A percentile compares a stretch with the other conserved stretches of the same genome.
These are phyloP conservation scores for Bullera alba DNA, from an alignment of 768 basidiomycete genomes.

Conservation along the genomic window DNA sequence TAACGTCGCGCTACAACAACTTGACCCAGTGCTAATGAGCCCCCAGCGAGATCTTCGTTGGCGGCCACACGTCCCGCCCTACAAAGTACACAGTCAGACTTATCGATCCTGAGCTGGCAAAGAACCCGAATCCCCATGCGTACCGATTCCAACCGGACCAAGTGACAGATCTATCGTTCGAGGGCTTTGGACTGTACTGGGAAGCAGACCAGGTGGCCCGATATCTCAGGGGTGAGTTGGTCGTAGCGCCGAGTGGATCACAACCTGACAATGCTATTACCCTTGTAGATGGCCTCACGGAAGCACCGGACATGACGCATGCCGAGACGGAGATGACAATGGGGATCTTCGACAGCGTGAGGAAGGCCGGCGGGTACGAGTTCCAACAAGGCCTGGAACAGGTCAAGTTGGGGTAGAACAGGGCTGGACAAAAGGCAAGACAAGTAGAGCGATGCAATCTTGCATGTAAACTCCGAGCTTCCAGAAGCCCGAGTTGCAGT, in stretches of 20 bases:
- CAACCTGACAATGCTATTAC: not conserved
- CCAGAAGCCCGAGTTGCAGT: not conserved
- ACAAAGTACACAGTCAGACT: conserved; percentile 11
- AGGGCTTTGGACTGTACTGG: conserved; percentile 26
- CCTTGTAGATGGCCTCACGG: conserved; percentile 15
- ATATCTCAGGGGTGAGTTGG: conserved; percentile 13
- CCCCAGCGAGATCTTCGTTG: conserved; percentile 24
- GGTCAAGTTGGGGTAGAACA: conserved; percentile 9
- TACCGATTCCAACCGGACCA: conserved; percentile 12
- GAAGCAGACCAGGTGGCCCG: conserved; percentile 36
- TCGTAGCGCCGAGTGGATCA: not conserved
- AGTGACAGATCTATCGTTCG: conserved; percentile 17
- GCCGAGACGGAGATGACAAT: conserved; percentile 31
- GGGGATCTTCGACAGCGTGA: conserved; percentile 34
- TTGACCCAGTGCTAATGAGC: not conserved
- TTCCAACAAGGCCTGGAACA: conserved; percentile 27
- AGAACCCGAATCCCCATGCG: conserved; percentile 1
- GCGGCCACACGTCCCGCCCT: conserved; percentile 23
- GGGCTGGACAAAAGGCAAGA: not conserved
- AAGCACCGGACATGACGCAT: conserved; percentile 18
- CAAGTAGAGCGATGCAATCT: not conserved
- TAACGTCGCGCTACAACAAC: not conserved
- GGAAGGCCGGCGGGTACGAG: conserved; percentile 32
- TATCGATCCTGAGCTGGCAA: too few relatives aligned
- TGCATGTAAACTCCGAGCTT: too few relatives aligned